Evolutionary conservation across 495 filamentous ascomycete genomes (phyloP).

Genomic region (Aspergillus saccharolyticus): DNA sequence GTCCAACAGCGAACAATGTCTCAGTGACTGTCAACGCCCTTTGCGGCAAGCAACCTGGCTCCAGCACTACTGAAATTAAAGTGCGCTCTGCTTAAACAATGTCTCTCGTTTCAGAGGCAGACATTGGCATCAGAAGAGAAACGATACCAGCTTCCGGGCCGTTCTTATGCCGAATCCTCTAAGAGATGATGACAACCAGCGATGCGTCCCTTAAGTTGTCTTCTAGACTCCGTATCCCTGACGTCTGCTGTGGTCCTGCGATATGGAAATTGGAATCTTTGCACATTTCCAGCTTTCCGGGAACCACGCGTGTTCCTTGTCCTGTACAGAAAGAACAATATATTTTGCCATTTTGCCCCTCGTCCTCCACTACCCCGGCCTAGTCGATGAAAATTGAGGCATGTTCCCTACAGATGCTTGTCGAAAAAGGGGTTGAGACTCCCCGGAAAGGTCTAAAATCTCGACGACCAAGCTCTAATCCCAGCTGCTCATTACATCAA

Average conservation of each 20-base stretch:
- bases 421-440: slow-evolving; percentile 9
- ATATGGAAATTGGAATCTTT: slow-evolving; percentile 6
- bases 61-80: background rate
- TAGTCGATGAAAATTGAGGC: slow-evolving; percentile 9
- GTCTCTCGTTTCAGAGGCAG: background rate
- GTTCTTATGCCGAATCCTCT: background rate
- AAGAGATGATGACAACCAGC: background rate
- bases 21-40: background rate
- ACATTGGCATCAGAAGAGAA: background rate
- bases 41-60: background rate
- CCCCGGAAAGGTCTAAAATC: slow-evolving; percentile 7
- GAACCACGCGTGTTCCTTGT: slow-evolving; percentile 7
- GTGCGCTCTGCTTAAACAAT: background rate
- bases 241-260: slow-evolving; percentile 1
- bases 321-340: slow-evolving; percentile 8
- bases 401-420: slow-evolving; percentile 1
- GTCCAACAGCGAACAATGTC: slow-evolving; percentile 1
- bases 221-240: slow-evolving; percentile 8
- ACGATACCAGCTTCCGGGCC: background rate
- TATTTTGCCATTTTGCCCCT: slow-evolving; percentile 3
- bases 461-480: slow-evolving; percentile 1
- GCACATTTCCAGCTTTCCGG: slow-evolving; percentile 4
- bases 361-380: background rate
- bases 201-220: slow-evolving; percentile 8
- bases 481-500: slow-evolving; percentile 2